A percentile compares a stretch with the other conserved stretches of the same genome.
phyloP scores from a whole-genome alignment of 73 alveolate genomes.

The Paramecium sexaurelia region DNA sequence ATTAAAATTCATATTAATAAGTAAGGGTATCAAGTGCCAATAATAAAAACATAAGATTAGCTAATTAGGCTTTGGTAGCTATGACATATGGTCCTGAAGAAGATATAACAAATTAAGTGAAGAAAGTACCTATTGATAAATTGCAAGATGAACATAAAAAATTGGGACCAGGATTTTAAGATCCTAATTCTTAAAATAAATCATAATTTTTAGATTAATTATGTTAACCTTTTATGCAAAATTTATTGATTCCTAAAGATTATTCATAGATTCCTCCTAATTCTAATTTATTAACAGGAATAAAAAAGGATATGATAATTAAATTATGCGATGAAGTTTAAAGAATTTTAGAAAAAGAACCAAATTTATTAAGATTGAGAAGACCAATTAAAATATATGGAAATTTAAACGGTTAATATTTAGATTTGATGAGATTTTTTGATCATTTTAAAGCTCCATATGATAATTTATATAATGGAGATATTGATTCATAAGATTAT shows the following conservation, averaged over 20 bases:
- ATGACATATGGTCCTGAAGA: slow-evolving; percentile 72
- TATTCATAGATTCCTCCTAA: slow-evolving; percentile 35
- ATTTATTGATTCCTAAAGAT: slow-evolving; percentile 48
- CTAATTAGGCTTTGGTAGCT: slow-evolving; percentile 78
- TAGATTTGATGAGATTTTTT: slow-evolving; percentile 98
- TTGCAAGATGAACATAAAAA: slow-evolving; percentile 89
- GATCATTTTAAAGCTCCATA: slow-evolving; percentile 75
- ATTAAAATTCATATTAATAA: slow-evolving; percentile 17
- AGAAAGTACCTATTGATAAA: slow-evolving; percentile 85
- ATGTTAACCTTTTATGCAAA: slow-evolving; percentile 24
- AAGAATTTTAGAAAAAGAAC: slow-evolving; percentile 54
- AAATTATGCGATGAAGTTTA: slow-evolving; percentile 66
- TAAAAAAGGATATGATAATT: slow-evolving; percentile 60
- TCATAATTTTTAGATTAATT: background rate
- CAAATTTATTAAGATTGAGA: slow-evolving; percentile 11
- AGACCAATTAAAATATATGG: slow-evolving; percentile 90
- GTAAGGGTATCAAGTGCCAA: slow-evolving; percentile 11
- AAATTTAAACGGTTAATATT: slow-evolving; percentile 98
- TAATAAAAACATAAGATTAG: slow-evolving; percentile 70
- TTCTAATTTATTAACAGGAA: slow-evolving; percentile 56
- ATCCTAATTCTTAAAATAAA: slow-evolving; percentile 71
- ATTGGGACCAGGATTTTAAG: slow-evolving; percentile 68
- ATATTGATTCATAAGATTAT: slow-evolving; percentile 71
- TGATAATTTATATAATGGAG: slow-evolving; percentile 63
- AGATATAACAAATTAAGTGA: slow-evolving; percentile 75